These are phyloP conservation scores for Termitomyces sp. DNA, from an alignment of 768 basidiomycete genomes.

Conservation along the genomic window DNA sequence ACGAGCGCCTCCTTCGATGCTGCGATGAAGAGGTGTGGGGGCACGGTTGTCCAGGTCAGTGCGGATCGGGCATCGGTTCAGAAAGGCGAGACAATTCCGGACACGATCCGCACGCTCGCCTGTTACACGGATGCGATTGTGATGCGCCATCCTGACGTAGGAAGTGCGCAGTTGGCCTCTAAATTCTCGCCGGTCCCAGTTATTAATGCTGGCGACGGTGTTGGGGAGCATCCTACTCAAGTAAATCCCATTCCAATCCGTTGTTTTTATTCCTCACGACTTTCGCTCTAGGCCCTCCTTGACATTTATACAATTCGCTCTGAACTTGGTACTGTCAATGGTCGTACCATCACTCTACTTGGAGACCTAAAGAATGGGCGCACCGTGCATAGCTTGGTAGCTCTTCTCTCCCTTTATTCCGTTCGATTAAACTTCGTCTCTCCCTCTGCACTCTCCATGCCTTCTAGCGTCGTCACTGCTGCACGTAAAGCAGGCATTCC, in stretches of 20 bases:
- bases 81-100: slow-evolving; percentile 91
- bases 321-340: slow-evolving; percentile 96
- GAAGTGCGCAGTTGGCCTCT: slow-evolving; percentile 92
- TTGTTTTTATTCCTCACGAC: slow-evolving; percentile 1
- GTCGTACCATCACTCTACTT: slow-evolving; percentile 84
- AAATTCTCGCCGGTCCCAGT: slow-evolving; percentile 95
- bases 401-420: slow-evolving; percentile 84
- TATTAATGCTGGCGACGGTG: slow-evolving; percentile 94
- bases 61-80: slow-evolving; percentile 80
- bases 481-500: slow-evolving; percentile 80
- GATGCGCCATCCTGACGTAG: slow-evolving; percentile 89
- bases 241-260: slow-evolving; percentile 31
- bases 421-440: slow-evolving; percentile 96
- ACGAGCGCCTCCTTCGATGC: slow-evolving; percentile 96
- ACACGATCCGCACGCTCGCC: slow-evolving; percentile 89
- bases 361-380: slow-evolving; percentile 98
- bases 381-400: slow-evolving; percentile 94
- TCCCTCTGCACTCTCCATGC: slow-evolving; percentile 84
- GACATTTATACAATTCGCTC: slow-evolving; percentile 95
- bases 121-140: slow-evolving; percentile 96
- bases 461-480: slow-evolving; percentile 71
- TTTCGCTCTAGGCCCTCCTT: slow-evolving; percentile 56
- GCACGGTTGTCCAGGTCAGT: slow-evolving; percentile 84
- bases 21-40: slow-evolving; percentile 98
- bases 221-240: slow-evolving; percentile 97